Evolutionary conservation across 2,329 filamentous ascomycete genomes (phyloP), one percentile per base, ranked within the genome.

Genomic region (Botryotinia globosa): DNA sequence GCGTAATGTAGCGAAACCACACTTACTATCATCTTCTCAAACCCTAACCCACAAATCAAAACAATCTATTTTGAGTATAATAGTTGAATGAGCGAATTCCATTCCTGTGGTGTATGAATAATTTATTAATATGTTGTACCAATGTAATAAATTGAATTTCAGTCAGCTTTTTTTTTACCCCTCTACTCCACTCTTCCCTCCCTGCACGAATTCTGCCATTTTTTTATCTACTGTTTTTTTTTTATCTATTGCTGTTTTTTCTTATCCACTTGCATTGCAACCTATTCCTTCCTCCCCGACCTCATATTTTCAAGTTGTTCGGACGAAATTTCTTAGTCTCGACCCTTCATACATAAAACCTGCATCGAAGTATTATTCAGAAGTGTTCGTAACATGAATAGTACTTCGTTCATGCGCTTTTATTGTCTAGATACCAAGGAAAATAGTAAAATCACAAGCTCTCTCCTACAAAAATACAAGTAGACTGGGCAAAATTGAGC

Each of bases 51-150:
- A 66, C 32, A 54, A 39, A 37, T 54, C 45, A 54, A 16, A 29
- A 54, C 64, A 29, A 12, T 20, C 37, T 44, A 42, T 44, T 44
- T 39, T 61, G 32, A 39, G 9, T 61, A n/a, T 62, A n/a, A n/a
- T 22, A 61, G 34, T 61, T 39, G 34, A n/a, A 62, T 37, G 34
- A 37, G 58, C 6, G 25, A 39, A 37, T 62, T n/a, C n/a, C 12
- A 34, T n/a, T 39, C 20, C 22, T 61, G 58, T 61, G 34, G 58
- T 61, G 58, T 37, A 59, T 37, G 25, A 22, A 10, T 34, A 48
- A 64, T 45, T 45, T 32, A 65, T 45, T 32, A 65, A 65, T 32
- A 45, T 48, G 62, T 65, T 22, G 62, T 48, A 48, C n/a, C 62
- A 65, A 25, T 22, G 5, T 65, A 44, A 48, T 37, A 18, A 65